Percentiles rank a stretch among this genome's conserved stretches.
Evolutionary conservation across 768 basidiomycete genomes (phyloP).

Genomic region (Asterophora lycoperdoides): DNA sequence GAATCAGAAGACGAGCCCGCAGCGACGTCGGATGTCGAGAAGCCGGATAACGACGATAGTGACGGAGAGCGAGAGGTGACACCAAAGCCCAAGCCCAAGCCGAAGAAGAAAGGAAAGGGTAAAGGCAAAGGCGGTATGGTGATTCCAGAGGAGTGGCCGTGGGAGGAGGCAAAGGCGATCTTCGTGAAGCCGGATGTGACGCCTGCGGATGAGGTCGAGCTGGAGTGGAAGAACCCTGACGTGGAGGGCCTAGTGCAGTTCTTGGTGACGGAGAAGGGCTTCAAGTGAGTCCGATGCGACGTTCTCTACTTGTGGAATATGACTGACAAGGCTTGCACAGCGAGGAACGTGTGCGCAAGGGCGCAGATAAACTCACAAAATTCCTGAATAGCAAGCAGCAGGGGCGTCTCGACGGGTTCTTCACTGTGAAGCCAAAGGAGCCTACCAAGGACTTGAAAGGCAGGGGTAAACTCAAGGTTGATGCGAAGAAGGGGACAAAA

Average conservation of each 20-base stretch:
- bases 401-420: constrained; percentile 94
- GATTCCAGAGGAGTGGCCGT: constrained; percentile 95
- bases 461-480: constrained; percentile 36
- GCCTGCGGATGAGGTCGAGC: constrained; percentile 83
- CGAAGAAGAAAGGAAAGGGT: constrained; percentile 42
- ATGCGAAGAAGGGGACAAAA: constrained; percentile 40
- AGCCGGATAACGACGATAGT: constrained; percentile 29
- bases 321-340: constrained; percentile 36
- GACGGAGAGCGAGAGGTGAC: constrained; percentile 22
- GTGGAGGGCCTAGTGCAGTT: constrained; percentile 92
- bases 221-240: constrained; percentile 94
- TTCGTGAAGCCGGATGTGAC: constrained; percentile 89
- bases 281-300: constrained; percentile 57
- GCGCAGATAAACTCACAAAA: constrained; percentile 89
- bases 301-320: not conserved
- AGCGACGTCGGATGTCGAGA: constrained; percentile 43
- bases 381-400: constrained; percentile 89
- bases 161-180: constrained; percentile 89
- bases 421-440: constrained; percentile 67
- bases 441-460: constrained; percentile 32
- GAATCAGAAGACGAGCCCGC: constrained; percentile 34
- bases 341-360: constrained; percentile 94
- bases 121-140: constrained; percentile 74
- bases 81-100: constrained; percentile 35
- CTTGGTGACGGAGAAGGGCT: constrained; percentile 91